phyloP scores from a whole-genome alignment of 2,329 filamentous ascomycete genomes.

The Fusarium falciforme region DNA sequence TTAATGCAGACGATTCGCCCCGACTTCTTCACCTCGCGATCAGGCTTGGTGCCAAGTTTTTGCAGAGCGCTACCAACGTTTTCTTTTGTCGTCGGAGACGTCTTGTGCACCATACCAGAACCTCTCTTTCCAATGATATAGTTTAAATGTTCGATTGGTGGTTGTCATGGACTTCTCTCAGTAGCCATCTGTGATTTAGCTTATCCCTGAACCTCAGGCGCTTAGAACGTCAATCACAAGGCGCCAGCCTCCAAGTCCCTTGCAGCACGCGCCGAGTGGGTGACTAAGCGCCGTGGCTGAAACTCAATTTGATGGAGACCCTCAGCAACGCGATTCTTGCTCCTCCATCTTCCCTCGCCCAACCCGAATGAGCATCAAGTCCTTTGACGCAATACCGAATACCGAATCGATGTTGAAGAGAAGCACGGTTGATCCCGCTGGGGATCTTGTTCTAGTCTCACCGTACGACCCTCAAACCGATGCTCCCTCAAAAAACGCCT shows the following conservation, averaged over 20 bases:
- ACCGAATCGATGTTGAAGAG: neutral
- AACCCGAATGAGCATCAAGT: too few species aligned
- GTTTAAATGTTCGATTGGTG: neutral
- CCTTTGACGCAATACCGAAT: neutral
- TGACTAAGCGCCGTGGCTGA: neutral
- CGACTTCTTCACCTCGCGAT: neutral
- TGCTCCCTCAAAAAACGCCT: neutral
- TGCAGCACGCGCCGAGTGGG: neutral
- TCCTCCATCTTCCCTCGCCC: neutral
- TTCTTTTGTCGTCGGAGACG: neutral
- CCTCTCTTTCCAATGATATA: neutral
- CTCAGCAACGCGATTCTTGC: neutral
- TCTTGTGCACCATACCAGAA: neutral
- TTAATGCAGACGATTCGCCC: neutral
- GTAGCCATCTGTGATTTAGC: neutral
- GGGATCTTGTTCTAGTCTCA: neutral
- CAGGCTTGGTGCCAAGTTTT: neutral
- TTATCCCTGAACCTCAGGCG: neutral
- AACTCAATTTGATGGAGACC: neutral
- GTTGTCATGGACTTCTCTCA: neutral
- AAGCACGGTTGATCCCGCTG: neutral
- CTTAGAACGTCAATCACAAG: neutral
- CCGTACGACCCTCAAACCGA: neutral
- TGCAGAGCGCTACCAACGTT: neutral
- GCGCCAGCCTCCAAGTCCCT: neutral